Evolutionary conservation across 1,284 basidiomycete genomes (phyloP), one percentile per base, ranked within the genome.

Genomic region (Cutaneotrichosporon sp.): DNA sequence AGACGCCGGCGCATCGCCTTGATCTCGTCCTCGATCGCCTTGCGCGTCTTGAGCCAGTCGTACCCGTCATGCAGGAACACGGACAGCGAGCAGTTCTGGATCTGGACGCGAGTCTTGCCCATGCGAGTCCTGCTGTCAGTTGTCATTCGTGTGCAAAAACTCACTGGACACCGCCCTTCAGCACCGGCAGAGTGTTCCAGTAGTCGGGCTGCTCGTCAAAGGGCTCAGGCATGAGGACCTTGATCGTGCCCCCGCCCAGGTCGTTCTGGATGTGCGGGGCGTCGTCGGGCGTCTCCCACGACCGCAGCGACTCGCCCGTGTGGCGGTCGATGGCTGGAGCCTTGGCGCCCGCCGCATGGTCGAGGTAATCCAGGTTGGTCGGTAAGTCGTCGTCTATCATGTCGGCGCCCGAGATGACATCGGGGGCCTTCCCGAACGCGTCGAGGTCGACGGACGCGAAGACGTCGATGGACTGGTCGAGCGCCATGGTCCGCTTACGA

Each of bases 381-480:
- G 95, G 95, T 13, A 98, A 82, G 73, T 98, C 93, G 72, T 98
- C 95, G 46, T 84, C 83, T 52, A 98, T 89, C 85, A 97, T 88
- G 76, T 98, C 95, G 4, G 91, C 87, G 4, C 87, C 84, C 5
- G 87, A 85, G 7, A 79, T 71, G 31, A 82, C 66, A 65, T 92
- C 88, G 0, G 90, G 89, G 7, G 87, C 75, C 24, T 82, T 82
- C 54, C 49, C 56, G 79, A 97, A 97, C 0, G 93, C 91, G 38
- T 89, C 77, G 60, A 95, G 88, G 62, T 97, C 93, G 27, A 97
- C 80, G 18, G 90, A 91, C 57, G 85, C 90, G 90, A 71, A 51
- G 25, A 79, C 75, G 54, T 79, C 70, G 57, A 79, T 70, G 0
- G 70, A 68, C 51, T 72, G 64, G 22, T 75, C 68, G 16, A 77